phyloP scores from a whole-genome alignment of 768 basidiomycete genomes.

The Phanerochaete sordida region DNA sequence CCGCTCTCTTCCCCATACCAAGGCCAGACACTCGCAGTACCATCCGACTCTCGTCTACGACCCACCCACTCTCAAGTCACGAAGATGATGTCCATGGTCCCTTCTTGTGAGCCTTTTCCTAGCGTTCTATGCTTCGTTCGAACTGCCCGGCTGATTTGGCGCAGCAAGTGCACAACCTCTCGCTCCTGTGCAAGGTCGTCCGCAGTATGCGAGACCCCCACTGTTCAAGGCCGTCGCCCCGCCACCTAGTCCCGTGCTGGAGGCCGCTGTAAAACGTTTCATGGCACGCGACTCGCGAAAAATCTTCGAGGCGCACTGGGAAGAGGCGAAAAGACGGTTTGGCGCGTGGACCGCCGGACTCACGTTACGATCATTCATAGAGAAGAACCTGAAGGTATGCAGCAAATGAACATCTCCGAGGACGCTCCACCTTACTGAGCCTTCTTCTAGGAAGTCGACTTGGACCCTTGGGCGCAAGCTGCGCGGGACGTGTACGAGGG shows the following conservation, averaged over 20 bases:
- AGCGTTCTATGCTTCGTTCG: not conserved
- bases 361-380: conserved; percentile 5
- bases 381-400: conserved; percentile 8
- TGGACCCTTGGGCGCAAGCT: conserved; percentile 8
- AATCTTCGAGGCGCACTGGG: conserved; percentile 9
- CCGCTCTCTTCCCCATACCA: not conserved
- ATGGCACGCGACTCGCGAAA: conserved; percentile 3
- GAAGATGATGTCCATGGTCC: not conserved
- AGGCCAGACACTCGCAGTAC: too few species aligned
- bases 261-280: conserved; percentile 5
- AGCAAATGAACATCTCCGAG: not conserved
- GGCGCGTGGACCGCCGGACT: conserved; percentile 7
- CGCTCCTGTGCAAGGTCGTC: not conserved
- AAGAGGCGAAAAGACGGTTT: conserved; percentile 7
- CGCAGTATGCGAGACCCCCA: not conserved
- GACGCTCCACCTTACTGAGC: not conserved
- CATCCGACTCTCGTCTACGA: not conserved
- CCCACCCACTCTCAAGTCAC: not conserved
- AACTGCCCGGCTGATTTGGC: not conserved
- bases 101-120: not conserved
- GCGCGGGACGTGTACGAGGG: not conserved
- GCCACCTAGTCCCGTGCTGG: conserved; percentile 2
- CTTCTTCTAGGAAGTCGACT: conserved; percentile 2
- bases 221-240: not conserved
- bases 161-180: not conserved